Evolutionary conservation across 2,329 filamentous ascomycete species (phyloP), one percentile per base, ranked within the genome.

Genomic region (Aspergillaceae sp.): DNA sequence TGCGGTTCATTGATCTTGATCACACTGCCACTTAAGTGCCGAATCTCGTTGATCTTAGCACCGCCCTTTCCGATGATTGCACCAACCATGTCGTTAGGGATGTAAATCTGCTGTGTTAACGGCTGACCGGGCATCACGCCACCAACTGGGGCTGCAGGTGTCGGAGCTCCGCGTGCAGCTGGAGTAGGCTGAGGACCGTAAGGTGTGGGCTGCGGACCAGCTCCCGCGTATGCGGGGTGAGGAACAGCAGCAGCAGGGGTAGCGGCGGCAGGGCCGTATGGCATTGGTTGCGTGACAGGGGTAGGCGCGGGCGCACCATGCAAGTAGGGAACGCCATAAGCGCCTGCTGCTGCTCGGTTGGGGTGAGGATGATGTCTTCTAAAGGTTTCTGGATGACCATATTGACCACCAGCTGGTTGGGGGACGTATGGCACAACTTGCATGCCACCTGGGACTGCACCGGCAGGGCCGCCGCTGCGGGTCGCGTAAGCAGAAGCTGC

Each of bases 1-100:
- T 96, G 92, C 1, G 92, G 92, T 67, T 98, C 92, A 66, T 98
- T 97, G 76, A 98, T 98, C 76, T 98, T 98, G 69, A 98, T 97
- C 41, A 98, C 90, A 71, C 91, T 97, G 57, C 91, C 92, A 67
- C 87, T 94, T 59, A 98, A 82, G 67, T 96, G 89, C 57, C 92
- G 83, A 55, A 98, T 98, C 71, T 98, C 92, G 65, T 98, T 98
- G 77, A 98, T 98, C 79, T 98, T 98, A 46, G 89, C 87, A 54
- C 92, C 92, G 51, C 92, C 92, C 73, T 98, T 98, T 62, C 92
- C 92, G 59, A 98, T 98, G 60, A 98, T 98, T 46, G 92, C 92
- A 52, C 92, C 92, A 45, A 98, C 92, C 92, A 98, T 97, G 63
- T 98, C 92, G 65, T 98, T 98, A 48, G 92, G 92, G 59, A 98